Evolutionary conservation across 225 moss, liverwort and hornwort genomes (phyloP), one percentile per base, ranked within the genome.

Genomic region (Physcomitrium patens): DNA sequence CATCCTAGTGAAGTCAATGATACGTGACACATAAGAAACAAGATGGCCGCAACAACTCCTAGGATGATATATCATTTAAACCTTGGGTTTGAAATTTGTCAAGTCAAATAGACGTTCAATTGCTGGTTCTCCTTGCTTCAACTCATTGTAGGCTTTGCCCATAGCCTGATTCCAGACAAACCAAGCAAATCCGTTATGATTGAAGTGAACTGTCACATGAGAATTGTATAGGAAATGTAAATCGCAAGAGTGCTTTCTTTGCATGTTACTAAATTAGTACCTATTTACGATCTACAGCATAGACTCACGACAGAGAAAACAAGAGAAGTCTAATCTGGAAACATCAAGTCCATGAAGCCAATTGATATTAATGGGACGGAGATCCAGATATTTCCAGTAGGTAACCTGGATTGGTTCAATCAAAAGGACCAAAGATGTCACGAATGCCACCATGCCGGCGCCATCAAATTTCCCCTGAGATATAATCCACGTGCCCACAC

Each of bases 61-160:
- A 56, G 50, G 43, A 70, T 67, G 71, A 9, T 67, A 27, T 53
- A n/a, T 76, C 28, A 49, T 62, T 20, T 37, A 62, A 63, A 92
- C 96, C 84, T 82, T 84, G 26, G 82, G 67, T 74, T 69, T 67
- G 60, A 77, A 82, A 64, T 73, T 80, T 70, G 90, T 91, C 86
- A 95, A 61, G 67, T 93, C 95, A 67, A 95, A 93, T 42, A 99
- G 90, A 58, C 97, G 81, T 73, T 99, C 97, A 31, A 99, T 91
- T 12, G 93, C 91, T 67, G 97, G 97, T 72, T 99, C 97, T 68
- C 97, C 97, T 87, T 94, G 93, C 67, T 99, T 99, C 62, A 94
- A 72, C 59, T 99, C 97, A 76, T 99, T 99, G 72, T 90, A 99
- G 20, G 97, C 97, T 80, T 90, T 92, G 22, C 95, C 97, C 79